Evolutionary conservation across 2,329 filamentous ascomycete genomes (phyloP), one percentile per base, ranked within the genome.

Genomic region (Aspergillus aculeatus): DNA sequence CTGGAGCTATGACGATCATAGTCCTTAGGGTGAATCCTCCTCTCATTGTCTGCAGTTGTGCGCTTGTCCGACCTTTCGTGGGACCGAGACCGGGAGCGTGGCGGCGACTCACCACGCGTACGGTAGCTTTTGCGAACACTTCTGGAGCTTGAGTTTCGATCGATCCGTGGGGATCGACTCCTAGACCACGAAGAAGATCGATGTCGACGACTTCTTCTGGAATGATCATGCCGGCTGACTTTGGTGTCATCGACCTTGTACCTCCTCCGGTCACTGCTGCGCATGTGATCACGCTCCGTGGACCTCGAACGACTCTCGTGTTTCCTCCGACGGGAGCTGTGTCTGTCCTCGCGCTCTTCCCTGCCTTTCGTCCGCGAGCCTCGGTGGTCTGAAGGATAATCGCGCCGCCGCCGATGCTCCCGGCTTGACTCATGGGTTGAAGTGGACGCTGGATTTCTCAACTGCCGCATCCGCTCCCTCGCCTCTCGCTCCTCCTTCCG

Each of bases 401-500:
- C 62, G 48, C 41, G 57, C 12, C 53, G 62, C 35, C 61, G 48
- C 35, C 60, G 66, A 49, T 66, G 57, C 50, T 64, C 62, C 81
- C 78, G 63, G 81, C 79, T 57, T 10, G 61, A 56, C 49, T 57
- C 56, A 41, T 54, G 29, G 78, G 64, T 56, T 19, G 59, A 61
- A 12, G 62, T 55, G 16, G 64, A 49, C 23, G 60, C 75, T 58
- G 85, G 83, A 2, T 63, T 53, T 64, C 70, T 71, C 48, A 93
- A 77, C 57, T 82, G 80, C 65, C 84, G 84, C 57, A 96, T 82
- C 21, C 91, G 86, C 4, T 86, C 86, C 62, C 83, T 83, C 0
- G 92, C 87, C 65, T 98, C 93, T 51, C 89, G 86, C 26, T 88
- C 87, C 74, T 98, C 94, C 70, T 89, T 96, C 0, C 90, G 91